A percentile compares a stretch with the other conserved stretches of the same genome.
These are phyloP conservation scores for Pharnaceum exiguum DNA, from an alignment of 148 eudicot species.

Conservation along the genomic window DNA sequence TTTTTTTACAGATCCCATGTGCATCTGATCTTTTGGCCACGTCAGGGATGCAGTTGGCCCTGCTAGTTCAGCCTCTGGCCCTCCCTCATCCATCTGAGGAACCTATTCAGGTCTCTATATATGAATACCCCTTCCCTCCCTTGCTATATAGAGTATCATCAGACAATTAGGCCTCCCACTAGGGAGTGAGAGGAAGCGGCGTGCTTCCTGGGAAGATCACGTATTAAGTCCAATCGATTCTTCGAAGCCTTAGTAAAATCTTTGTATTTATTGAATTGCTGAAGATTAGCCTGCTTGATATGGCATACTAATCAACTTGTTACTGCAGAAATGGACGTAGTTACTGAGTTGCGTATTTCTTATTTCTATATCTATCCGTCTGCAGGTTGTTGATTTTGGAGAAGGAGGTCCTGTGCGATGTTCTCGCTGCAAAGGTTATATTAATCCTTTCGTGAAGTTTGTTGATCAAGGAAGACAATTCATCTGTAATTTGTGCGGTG, in stretches of 20 bases:
- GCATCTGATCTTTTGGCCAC: slow-evolving; percentile 79
- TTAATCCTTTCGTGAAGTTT: slow-evolving; percentile 95
- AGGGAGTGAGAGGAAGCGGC: no score
- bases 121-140: background rate
- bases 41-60: slow-evolving; percentile 93
- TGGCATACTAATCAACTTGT: no score
- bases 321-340: background rate
- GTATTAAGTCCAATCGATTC: no score
- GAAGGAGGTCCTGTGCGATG: slow-evolving; percentile 98
- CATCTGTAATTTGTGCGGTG: slow-evolving; percentile 95
- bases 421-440: slow-evolving; percentile 98
- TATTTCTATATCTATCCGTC: slow-evolving; percentile 3
- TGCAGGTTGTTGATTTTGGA: slow-evolving; percentile 90
- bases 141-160: background rate
- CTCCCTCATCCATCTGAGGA: slow-evolving; percentile 98
- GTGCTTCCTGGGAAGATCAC: no score
- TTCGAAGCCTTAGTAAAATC: no score
- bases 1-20: slow-evolving; percentile 68
- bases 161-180: no score
- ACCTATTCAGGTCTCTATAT: slow-evolving; percentile 59
- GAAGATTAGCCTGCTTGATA: no score
- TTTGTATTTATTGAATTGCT: no score
- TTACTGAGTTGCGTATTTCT: background rate
- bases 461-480: slow-evolving; percentile 92
- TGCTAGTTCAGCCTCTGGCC: slow-evolving; percentile 93